Conservation (phyloP, 768 basidiomycete species). For the Lactarius hengduanensis region DNA sequence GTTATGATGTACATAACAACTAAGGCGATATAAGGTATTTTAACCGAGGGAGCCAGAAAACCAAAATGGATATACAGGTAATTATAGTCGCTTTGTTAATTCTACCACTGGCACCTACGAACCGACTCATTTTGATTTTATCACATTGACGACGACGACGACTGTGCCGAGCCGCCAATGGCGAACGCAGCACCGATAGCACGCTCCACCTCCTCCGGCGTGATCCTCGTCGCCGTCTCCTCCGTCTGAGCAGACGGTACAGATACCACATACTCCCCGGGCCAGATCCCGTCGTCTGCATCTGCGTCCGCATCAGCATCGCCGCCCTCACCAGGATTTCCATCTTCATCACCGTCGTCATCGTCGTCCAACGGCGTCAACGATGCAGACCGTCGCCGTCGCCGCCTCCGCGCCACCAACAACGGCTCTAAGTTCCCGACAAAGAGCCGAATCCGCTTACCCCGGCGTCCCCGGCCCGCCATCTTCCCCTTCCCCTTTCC, state of each 20-base stretch:
- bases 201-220: background rate
- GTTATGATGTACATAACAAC: no score
- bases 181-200: slow-evolving; percentile 20
- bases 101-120: no score
- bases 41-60: no score
- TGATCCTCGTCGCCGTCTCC: background rate
- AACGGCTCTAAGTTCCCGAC: slow-evolving; percentile 9
- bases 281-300: slow-evolving; percentile 9
- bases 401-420: background rate
- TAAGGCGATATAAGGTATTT: no score
- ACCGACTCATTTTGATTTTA: no score
- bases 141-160: no score
- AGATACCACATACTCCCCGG: background rate
- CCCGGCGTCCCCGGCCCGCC: background rate
- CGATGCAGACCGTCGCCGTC: background rate
- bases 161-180: background rate
- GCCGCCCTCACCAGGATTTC: background rate
- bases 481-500: background rate
- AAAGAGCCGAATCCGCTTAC: background rate
- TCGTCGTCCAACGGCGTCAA: no score
- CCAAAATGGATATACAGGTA: background rate
- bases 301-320: background rate
- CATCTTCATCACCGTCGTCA: background rate
- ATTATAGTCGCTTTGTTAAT: no score
- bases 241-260: background rate